Base-by-base conservation (phyloP, 768 basidiomycete species). In the Pulveroboletus frians region DNA sequence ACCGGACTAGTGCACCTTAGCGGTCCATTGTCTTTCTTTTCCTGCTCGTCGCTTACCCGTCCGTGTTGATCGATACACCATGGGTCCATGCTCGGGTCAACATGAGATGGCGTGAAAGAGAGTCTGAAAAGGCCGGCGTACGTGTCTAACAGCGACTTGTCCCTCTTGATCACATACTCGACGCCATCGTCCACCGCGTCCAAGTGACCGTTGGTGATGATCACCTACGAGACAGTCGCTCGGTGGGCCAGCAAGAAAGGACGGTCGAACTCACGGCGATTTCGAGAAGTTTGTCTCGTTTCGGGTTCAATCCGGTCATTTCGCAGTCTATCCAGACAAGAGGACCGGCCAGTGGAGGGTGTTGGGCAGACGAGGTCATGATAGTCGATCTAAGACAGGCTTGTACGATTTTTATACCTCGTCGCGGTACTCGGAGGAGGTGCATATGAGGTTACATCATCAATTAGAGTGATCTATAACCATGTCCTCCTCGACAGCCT, bases 171-270 rank as follows among this genome's bases (percentile, higher is more conserved):
- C 27, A 92, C 78, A 56, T 76, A 92, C 56, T 84, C 72, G 17
- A 95, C 69, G 10, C 93, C 92, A 11, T 84, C 76, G 62, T 96
- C 91, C 5, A 96, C 85, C 10, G 79, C 62, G 21, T 90, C 76
- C 35, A 97, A 71, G 55, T 91, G 77, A 4, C 92, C 92, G 57
- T 95, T 76, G 2, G 93, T 95, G 50, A 97, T 88, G 30, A 96
- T 70, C 34, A 95, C 90, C 75, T 92, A 62, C 15, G 29, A 26
- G 23, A 40, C 13, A 9, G 4, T 17, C 4, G n/a, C 10, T 27
- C 27, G 30, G n/a, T n/a, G n/a, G n/a, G n/a, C n/a, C 2, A 6
- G 23, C 23, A 26, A 26, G 23, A 26, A 26, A 27, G 39, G 30
- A n/a, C 15, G 18, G 39, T 42, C 15, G 1, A 13, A 49, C 62